phyloP scores from a whole-genome alignment of 2,329 filamentous ascomycete genomes.

The Colletotrichum spaethianum region DNA sequence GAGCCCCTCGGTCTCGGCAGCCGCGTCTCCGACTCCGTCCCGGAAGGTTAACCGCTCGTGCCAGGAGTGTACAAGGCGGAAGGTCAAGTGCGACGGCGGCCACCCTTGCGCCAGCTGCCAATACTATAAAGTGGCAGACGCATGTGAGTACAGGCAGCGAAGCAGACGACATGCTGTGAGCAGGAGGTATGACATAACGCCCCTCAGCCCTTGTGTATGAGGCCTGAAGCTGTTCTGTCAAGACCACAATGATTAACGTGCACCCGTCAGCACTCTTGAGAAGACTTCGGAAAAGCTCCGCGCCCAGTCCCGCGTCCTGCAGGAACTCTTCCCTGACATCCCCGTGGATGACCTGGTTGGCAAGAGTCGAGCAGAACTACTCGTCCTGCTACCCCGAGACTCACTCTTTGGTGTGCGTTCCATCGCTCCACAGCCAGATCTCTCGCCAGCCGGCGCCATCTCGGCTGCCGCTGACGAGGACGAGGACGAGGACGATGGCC shows the following conservation, averaged over 20 bases:
- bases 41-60: slow-evolving; percentile 47
- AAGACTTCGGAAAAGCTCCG: slow-evolving; percentile 45
- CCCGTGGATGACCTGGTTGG: slow-evolving; percentile 40
- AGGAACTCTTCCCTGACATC: slow-evolving; percentile 44
- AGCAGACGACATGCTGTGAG: slow-evolving; percentile 50
- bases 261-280: slow-evolving; percentile 45
- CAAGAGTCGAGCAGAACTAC: slow-evolving; percentile 45
- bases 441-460: slow-evolving; percentile 14
- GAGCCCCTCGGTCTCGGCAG: slow-evolving; percentile 9
- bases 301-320: slow-evolving; percentile 44
- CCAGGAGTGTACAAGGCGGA: slow-evolving; percentile 48
- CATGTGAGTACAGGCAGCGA: slow-evolving; percentile 49
- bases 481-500: slow-evolving; percentile 20
- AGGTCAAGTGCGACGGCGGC: slow-evolving; percentile 59
- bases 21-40: background rate
- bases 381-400: slow-evolving; percentile 38
- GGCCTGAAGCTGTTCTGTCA: background rate
- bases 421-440: slow-evolving; percentile 2
- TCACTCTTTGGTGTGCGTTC: slow-evolving; percentile 5
- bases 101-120: slow-evolving; percentile 55
- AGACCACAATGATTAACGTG: background rate
- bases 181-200: slow-evolving; percentile 43
- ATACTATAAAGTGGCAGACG: slow-evolving; percentile 46
- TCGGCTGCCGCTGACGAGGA: background rate
- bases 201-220: background rate